Evolutionary conservation across 352 stramenopile genomes (phyloP).

Genomic region (Phytophthora sojae): DNA sequence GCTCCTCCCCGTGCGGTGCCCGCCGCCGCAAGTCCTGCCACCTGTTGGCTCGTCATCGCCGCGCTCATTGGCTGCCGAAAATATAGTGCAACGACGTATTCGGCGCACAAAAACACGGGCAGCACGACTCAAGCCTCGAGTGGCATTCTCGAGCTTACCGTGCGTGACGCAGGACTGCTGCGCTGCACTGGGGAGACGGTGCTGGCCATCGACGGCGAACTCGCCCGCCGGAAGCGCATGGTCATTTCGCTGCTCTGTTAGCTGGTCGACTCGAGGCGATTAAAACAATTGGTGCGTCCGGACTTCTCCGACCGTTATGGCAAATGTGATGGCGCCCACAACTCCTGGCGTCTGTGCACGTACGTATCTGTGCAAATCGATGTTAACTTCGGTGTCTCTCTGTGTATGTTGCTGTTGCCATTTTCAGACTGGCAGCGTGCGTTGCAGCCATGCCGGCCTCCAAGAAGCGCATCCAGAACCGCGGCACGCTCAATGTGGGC

Average conservation of each 20-base stretch:
- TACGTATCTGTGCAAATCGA: not conserved
- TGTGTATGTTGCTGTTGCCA: conserved; percentile 9
- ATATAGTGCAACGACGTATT: conserved; percentile 4
- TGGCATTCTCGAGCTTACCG: conserved; percentile 9
- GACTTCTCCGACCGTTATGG: conserved; percentile 16
- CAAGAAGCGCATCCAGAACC: conserved; percentile 83
- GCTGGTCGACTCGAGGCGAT: not conserved
- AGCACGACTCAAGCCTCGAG: not conserved
- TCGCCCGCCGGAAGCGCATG: not conserved
- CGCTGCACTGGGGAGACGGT: too few species aligned
- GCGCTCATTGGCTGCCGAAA: conserved; percentile 30
- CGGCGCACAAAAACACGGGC: conserved; percentile 5
- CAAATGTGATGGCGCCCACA: not conserved
- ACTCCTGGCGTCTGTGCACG: not conserved
- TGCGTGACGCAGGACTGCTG: not conserved
- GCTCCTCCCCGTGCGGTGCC: not conserved
- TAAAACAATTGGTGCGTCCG: conserved; percentile 10
- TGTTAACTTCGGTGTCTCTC: conserved; percentile 12
- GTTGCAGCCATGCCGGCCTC: conserved; percentile 61
- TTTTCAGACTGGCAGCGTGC: conserved; percentile 26
- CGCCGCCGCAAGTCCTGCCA: too few species aligned
- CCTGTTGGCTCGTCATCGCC: conserved; percentile 2
- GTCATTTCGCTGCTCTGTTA: not conserved
- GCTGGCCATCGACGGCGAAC: too few species aligned
- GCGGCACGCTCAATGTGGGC: conserved; percentile 46